Evolutionary conservation across 73 alveolate species (phyloP).

Genomic region (Symbiodinium pilosum): DNA sequence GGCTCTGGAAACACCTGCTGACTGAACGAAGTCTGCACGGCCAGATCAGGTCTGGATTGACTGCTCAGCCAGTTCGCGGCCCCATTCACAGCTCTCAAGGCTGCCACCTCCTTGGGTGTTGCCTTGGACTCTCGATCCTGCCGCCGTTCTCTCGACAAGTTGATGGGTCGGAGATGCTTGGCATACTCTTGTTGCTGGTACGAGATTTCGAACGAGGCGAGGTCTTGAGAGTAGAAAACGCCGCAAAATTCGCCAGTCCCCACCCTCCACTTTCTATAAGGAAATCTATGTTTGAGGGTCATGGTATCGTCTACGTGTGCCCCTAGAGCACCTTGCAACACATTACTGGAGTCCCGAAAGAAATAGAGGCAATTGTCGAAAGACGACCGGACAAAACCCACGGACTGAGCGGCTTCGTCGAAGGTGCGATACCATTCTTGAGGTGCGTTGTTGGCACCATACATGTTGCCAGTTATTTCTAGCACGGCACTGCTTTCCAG

Average conservation of each 20-base stretch:
- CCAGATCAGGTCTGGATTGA: slow-evolving; percentile 19
- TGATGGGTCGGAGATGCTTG: not conserved
- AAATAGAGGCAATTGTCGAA: slow-evolving; percentile 26
- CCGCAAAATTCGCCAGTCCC: slow-evolving; percentile 27
- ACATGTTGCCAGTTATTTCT: slow-evolving; percentile 21
- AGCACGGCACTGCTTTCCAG: not conserved
- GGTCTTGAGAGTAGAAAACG: not conserved
- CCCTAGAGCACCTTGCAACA: not conserved
- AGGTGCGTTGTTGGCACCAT: slow-evolving; percentile 48
- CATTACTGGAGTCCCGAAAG: not conserved
- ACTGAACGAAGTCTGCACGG: not conserved
- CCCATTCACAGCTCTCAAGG: slow-evolving; percentile 41
- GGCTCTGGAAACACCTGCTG: slow-evolving; percentile 20
- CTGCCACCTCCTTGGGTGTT: not conserved
- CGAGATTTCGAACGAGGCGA: not conserved
- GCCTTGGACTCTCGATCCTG: not conserved
- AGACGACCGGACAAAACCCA: not conserved
- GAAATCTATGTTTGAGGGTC: not conserved
- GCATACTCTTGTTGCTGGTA: slow-evolving; percentile 32
- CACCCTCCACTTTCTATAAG: slow-evolving; percentile 12
- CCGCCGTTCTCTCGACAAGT: not conserved
- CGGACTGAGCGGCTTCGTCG: not conserved
- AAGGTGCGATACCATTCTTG: slow-evolving; percentile 28
- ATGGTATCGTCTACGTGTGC: slow-evolving; percentile 61
- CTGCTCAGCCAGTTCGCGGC: not conserved